phyloP scores from a whole-genome alignment of 257 asterid genomes.

The Osmanthus fragrans region DNA sequence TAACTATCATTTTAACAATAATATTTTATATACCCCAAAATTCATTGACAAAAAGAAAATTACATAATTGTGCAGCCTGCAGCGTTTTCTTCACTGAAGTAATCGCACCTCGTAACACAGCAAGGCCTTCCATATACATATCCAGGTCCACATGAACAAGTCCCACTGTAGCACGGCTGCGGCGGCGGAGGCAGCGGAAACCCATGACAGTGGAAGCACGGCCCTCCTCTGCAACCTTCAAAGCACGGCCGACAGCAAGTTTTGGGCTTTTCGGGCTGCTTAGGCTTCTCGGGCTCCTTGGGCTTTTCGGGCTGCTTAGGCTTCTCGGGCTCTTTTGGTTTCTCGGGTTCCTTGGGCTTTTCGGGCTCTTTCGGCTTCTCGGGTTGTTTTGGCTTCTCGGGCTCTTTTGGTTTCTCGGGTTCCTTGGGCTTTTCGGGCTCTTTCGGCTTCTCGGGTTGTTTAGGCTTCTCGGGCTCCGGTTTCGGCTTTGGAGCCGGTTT shows the following conservation, averaged over 20 bases:
- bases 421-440: conserved; percentile 33
- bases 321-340: too few species aligned
- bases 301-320: too few species aligned
- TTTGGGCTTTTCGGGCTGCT: conserved; percentile 29
- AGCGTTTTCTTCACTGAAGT: conserved; percentile 53
- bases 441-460: not conserved
- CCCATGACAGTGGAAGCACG: conserved; percentile 46
- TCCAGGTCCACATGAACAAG: conserved; percentile 22
- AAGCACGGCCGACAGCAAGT: conserved; percentile 45
- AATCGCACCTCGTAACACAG: conserved; percentile 38
- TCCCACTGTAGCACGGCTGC: conserved; percentile 38
- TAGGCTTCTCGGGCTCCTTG: not conserved
- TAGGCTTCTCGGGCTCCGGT: too few species aligned
- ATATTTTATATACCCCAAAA: too few species aligned
- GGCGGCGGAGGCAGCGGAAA: conserved; percentile 46
- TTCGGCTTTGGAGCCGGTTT: conserved; percentile 18
- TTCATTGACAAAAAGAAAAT: too few species aligned
- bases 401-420: not conserved
- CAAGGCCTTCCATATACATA: conserved; percentile 25
- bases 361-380: too few species aligned
- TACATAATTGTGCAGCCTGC: conserved; percentile 29
- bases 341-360: too few species aligned
- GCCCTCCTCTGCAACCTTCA: conserved; percentile 51
- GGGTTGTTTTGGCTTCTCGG: too few species aligned
- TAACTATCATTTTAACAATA: too few species aligned